phyloP scores from a whole-genome alignment of 208 protist species.

The Trypanosoma caninum region DNA sequence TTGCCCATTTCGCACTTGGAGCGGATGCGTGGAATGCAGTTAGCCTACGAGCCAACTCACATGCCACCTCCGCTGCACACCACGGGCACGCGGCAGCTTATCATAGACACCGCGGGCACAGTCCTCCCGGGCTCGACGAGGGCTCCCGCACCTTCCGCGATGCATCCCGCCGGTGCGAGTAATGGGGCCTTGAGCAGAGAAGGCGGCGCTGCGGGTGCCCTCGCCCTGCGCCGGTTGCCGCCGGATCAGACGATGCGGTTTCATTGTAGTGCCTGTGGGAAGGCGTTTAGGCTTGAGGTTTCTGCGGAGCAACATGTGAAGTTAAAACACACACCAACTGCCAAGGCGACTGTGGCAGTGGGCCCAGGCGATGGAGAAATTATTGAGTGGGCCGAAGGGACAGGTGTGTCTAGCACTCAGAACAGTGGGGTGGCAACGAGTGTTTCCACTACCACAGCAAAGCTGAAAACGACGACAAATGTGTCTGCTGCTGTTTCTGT shows the following conservation, averaged over 20 bases:
- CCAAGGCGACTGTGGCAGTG: constrained; percentile 28
- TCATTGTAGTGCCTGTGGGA: constrained; percentile 64
- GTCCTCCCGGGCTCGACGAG: background rate
- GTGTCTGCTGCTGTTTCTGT: too few relatives aligned
- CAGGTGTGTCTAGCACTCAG: background rate
- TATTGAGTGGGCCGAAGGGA: constrained; percentile 29
- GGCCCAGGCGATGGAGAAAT: constrained; percentile 55
- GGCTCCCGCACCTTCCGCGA: background rate
- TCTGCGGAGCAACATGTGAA: constrained; percentile 51
- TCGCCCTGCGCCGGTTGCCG: constrained; percentile 26
- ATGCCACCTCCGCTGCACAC: constrained; percentile 23
- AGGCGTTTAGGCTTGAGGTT: constrained; percentile 34
- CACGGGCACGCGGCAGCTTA: constrained; percentile 22
- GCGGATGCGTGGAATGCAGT: constrained; percentile 29
- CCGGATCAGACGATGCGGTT: constrained; percentile 39
- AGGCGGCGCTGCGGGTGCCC: background rate
- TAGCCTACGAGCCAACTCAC: constrained; percentile 24
- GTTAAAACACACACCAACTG: constrained; percentile 28
- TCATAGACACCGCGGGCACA: constrained; percentile 27
- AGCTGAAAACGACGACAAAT: too few relatives aligned
- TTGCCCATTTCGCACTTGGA: constrained; percentile 32
- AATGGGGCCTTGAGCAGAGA: too few relatives aligned
- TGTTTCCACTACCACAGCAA: too few relatives aligned
- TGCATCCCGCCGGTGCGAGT: background rate
- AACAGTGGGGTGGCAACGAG: too few relatives aligned